Percentiles rank a stretch among this genome's conserved stretches.
These are phyloP conservation scores for Cladobotryum mycophilum DNA, from an alignment of 2,329 filamentous ascomycete genomes.

Conservation along the genomic window DNA sequence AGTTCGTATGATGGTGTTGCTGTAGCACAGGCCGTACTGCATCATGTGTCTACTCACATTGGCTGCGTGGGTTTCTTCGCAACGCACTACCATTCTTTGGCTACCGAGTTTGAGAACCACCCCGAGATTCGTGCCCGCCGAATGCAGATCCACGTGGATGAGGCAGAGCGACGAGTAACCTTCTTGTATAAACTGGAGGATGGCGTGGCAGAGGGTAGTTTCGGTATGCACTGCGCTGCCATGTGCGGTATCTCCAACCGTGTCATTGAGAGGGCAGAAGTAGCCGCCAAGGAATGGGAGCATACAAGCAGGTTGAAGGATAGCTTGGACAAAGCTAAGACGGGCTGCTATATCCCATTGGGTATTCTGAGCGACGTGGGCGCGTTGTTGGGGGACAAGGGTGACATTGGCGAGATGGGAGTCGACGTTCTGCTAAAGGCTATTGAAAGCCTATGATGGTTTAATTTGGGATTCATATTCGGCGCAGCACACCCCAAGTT, in stretches of 20 bases:
- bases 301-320: conserved; percentile 88
- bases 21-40: conserved; percentile 93
- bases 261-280: conserved; percentile 81
- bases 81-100: conserved; percentile 93
- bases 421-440: conserved; percentile 55
- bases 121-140: conserved; percentile 80
- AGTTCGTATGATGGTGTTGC: conserved; percentile 95
- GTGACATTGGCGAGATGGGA: conserved; percentile 43
- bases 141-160: conserved; percentile 94
- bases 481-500: background rate
- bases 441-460: conserved; percentile 49
- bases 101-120: conserved; percentile 82
- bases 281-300: conserved; percentile 88
- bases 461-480: background rate
- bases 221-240: conserved; percentile 97
- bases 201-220: conserved; percentile 91
- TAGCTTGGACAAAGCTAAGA: conserved; percentile 73
- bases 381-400: conserved; percentile 60
- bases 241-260: conserved; percentile 91
- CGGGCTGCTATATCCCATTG: conserved; percentile 74
- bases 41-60: conserved; percentile 88
- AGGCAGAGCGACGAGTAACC: conserved; percentile 76
- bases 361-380: conserved; percentile 85
- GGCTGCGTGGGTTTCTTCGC: conserved; percentile 96
- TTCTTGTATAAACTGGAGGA: conserved; percentile 93